phyloP scores from a whole-genome alignment of 345 rosid species.

The Pugionium dolabratum region DNA sequence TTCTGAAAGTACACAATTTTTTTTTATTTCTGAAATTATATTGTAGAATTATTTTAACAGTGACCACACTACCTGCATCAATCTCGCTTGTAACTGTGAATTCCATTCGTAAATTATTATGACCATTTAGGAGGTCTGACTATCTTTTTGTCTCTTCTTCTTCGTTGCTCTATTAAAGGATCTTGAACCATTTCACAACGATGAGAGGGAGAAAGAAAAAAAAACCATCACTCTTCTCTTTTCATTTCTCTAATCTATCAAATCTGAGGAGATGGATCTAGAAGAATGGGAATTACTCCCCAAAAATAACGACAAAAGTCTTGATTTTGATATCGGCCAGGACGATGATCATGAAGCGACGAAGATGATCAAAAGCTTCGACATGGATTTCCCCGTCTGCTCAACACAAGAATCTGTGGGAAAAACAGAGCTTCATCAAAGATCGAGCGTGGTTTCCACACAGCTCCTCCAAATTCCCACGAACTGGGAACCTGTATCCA shows the following conservation, averaged over 20 bases:
- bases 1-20: not conserved
- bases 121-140: conserved; percentile 13
- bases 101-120: not conserved
- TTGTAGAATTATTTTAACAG: not conserved
- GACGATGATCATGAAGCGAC: conserved; percentile 32
- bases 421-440: conserved; percentile 39
- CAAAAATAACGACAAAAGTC: conserved; percentile 44
- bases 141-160: conserved; percentile 3
- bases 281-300: conserved; percentile 96
- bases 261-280: conserved; percentile 54
- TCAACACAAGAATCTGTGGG: conserved; percentile 45
- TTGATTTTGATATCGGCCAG: conserved; percentile 40
- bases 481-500: conserved; percentile 54
- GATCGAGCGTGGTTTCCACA: conserved; percentile 41
- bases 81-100: conserved; percentile 7
- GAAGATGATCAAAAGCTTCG: conserved; percentile 42
- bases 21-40: too few relatives aligned
- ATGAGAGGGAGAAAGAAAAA: conserved; percentile 3
- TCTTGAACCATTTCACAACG: conserved; percentile 11
- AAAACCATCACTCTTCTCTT: not conserved
- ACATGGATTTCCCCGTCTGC: conserved; percentile 69
- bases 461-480: conserved; percentile 65
- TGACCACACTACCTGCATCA: not conserved
- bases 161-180: conserved; percentile 32
- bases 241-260: too few relatives aligned